A percentile compares a stretch with the other conserved stretches of the same genome.
Evolutionary conservation across 257 asterid genomes (phyloP).

Genomic region (Datura wrightii): DNA sequence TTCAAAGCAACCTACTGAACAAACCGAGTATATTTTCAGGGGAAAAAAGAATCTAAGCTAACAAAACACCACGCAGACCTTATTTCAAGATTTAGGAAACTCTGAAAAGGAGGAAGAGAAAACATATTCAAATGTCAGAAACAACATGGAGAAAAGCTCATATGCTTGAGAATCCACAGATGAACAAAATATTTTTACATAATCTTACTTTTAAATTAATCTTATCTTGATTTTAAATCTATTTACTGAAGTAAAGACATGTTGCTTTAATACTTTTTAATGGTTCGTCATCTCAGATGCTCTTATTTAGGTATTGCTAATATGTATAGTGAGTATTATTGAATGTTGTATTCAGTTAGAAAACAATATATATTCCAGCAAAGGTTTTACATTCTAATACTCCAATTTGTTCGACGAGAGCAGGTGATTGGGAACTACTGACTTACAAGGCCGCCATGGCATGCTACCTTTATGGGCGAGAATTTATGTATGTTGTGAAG

Average conservation of each 20-base stretch:
- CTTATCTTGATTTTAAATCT: neutral
- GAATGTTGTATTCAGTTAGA: too few relatives aligned
- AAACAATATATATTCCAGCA: slow-evolving; percentile 5
- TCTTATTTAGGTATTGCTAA: neutral
- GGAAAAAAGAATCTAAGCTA: too few relatives aligned
- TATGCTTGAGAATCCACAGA: neutral
- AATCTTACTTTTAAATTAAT: too few relatives aligned
- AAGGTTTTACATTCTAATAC: neutral
- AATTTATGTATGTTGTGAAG: too few relatives aligned
- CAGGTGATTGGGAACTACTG: too few relatives aligned
- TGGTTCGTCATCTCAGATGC: neutral
- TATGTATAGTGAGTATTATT: neutral
- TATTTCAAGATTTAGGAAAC: neutral
- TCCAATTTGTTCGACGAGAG: slow-evolving; percentile 44
- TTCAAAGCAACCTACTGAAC: too few relatives aligned
- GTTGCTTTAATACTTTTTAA: neutral
- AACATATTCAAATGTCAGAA: neutral
- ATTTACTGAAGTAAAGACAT: neutral
- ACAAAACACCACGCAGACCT: too few relatives aligned
- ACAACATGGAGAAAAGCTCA: neutral
- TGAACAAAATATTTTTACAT: too few relatives aligned
- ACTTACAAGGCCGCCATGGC: too few relatives aligned
- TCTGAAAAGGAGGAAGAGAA: too few relatives aligned
- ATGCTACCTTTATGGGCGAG: too few relatives aligned
- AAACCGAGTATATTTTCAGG: too few relatives aligned